Conservation (phyloP, 2,329 filamentous ascomycete species). For the Cytospora mali region DNA sequence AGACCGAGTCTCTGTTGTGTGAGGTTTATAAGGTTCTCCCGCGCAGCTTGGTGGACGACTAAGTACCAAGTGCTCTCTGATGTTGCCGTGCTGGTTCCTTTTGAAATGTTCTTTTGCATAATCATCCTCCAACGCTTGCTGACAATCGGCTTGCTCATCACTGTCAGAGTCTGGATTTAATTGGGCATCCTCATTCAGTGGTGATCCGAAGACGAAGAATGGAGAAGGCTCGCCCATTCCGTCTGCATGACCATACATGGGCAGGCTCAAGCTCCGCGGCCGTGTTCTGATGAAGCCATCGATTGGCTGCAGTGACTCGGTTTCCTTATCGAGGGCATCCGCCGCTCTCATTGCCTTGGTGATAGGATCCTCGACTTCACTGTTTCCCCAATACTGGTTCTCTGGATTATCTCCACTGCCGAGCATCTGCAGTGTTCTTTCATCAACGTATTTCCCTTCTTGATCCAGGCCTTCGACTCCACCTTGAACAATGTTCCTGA, state of each 20-base stretch:
- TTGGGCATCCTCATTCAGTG: conserved; percentile 16
- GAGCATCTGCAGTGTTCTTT: conserved; percentile 14
- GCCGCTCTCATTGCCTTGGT: conserved; percentile 61
- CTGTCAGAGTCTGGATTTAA: background rate
- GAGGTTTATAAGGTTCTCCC: conserved; percentile 38
- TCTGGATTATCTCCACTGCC: conserved; percentile 25
- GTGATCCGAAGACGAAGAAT: conserved; percentile 52
- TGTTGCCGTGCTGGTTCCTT: background rate
- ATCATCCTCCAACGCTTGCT: background rate
- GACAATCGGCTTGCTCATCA: background rate
- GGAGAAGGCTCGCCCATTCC: conserved; percentile 48
- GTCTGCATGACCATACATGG: conserved; percentile 49
- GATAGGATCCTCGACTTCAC: conserved; percentile 49
- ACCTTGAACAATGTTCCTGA: conserved; percentile 52
- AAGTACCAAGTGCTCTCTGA: background rate
- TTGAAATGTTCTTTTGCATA: background rate
- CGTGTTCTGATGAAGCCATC: conserved; percentile 44
- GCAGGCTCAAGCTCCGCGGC: conserved; percentile 53
- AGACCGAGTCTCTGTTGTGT: conserved; percentile 8
- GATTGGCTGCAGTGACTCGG: conserved; percentile 54
- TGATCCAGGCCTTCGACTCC: conserved; percentile 38
- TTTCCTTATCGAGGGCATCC: conserved; percentile 59
- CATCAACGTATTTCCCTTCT: conserved; percentile 17
- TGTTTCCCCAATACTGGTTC: conserved; percentile 25
- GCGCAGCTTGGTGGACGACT: conserved; percentile 38